Conservation (phyloP, 257 asterid genomes). For the Rehmannia glutinosa region DNA sequence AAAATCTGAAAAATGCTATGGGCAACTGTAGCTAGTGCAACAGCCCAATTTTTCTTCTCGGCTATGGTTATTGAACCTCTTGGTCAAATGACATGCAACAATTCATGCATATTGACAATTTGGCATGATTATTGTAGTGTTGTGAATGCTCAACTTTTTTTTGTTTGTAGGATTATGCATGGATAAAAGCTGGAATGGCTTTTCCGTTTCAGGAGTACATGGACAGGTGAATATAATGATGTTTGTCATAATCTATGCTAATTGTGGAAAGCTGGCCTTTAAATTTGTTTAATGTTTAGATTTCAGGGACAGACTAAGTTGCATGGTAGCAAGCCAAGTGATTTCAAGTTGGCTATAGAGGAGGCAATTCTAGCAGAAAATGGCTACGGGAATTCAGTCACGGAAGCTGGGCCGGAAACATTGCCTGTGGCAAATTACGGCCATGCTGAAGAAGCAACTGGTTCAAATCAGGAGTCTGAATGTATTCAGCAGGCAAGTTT, state of each 20-base stretch:
- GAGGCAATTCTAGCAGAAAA: slow-evolving; percentile 72
- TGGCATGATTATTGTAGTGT: background rate
- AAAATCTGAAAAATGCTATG: background rate
- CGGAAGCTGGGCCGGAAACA: slow-evolving; percentile 37
- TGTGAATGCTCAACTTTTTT: slow-evolving; percentile 2
- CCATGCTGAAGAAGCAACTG: slow-evolving; percentile 69
- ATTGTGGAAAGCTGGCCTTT: background rate
- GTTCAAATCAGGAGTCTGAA: slow-evolving; percentile 70
- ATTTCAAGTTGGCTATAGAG: slow-evolving; percentile 74
- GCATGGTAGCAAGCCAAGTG: slow-evolving; percentile 83
- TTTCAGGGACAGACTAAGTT: slow-evolving; percentile 92
- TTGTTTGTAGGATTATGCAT: slow-evolving; percentile 76
- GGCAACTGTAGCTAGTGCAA: slow-evolving; percentile 2
- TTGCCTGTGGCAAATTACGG: slow-evolving; percentile 28
- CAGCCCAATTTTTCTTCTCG: background rate
- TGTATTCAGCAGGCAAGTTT: slow-evolving; percentile 67
- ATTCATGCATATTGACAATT: background rate
- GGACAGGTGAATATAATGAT: slow-evolving; percentile 57
- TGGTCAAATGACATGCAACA: background rate
- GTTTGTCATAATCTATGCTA: slow-evolving; percentile 9
- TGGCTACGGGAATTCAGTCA: slow-evolving; percentile 37
- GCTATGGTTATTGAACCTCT: background rate
- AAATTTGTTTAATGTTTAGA: slow-evolving; percentile 38
- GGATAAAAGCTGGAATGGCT: slow-evolving; percentile 92
- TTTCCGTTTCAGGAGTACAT: slow-evolving; percentile 80